Evolutionary conservation across 306 rosid genomes (phyloP).

Genomic region (Corylus americana): DNA sequence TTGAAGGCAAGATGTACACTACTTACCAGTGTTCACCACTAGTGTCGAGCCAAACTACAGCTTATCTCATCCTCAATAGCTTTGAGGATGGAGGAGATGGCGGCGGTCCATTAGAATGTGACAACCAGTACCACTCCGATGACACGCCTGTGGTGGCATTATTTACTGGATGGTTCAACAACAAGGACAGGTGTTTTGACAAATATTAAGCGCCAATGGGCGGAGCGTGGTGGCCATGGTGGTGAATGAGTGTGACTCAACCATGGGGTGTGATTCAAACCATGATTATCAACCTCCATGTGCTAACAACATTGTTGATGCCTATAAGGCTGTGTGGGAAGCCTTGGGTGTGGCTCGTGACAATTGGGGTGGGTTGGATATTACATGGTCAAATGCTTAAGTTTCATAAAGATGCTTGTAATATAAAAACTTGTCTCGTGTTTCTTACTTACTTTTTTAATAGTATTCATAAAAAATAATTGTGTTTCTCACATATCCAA

Average conservation of each 20-base stretch:
- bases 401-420: not conserved
- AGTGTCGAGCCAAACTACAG: not conserved
- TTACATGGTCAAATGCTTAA: slow-evolving; percentile 26
- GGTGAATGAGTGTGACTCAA: slow-evolving; percentile 57
- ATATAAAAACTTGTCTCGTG: not conserved
- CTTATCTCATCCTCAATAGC: not conserved
- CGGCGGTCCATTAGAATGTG: slow-evolving; percentile 46
- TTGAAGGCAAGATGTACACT: slow-evolving; percentile 1
- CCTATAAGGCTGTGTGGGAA: slow-evolving; percentile 39
- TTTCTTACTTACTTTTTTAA: not conserved
- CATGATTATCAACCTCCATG: slow-evolving; percentile 53
- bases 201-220: slow-evolving; percentile 29
- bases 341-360: slow-evolving; percentile 24
- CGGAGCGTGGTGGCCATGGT: slow-evolving; percentile 48
- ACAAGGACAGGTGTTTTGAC: slow-evolving; percentile 36
- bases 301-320: slow-evolving; percentile 47
- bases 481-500: too few relatives aligned
- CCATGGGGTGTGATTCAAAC: slow-evolving; percentile 42
- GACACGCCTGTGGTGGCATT: slow-evolving; percentile 36
- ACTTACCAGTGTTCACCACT: slow-evolving; percentile 11
- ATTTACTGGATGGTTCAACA: slow-evolving; percentile 46
- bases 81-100: slow-evolving; percentile 43
- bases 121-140: slow-evolving; percentile 35
- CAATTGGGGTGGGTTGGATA: slow-evolving; percentile 30
- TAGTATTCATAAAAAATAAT: too few relatives aligned